These are phyloP conservation scores for Scedosporium aurantiacum DNA, from an alignment of 2,329 filamentous ascomycete genomes.

Conservation along the genomic window DNA sequence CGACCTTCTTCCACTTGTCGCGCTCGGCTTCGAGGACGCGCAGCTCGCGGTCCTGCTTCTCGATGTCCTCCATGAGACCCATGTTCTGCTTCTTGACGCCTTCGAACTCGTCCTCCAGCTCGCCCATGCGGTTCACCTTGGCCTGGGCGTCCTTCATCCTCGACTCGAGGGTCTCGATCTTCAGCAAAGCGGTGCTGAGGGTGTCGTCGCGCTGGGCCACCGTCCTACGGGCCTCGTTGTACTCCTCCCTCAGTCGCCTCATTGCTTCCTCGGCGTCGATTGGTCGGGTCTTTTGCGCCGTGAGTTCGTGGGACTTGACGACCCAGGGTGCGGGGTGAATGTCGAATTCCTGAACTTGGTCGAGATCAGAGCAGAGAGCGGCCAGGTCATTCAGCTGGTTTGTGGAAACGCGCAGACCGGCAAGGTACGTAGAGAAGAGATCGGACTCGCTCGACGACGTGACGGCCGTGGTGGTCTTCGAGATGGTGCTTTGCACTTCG, in stretches of 20 bases:
- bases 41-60: slow-evolving; percentile 57
- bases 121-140: slow-evolving; percentile 59
- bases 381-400: slow-evolving; percentile 59
- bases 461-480: slow-evolving; percentile 38
- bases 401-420: slow-evolving; percentile 54
- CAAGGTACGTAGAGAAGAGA: slow-evolving; percentile 56
- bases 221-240: slow-evolving; percentile 63
- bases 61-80: slow-evolving; percentile 50
- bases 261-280: slow-evolving; percentile 80
- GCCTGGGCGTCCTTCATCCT: slow-evolving; percentile 74
- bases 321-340: slow-evolving; percentile 69
- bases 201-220: slow-evolving; percentile 68
- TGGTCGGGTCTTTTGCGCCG: slow-evolving; percentile 67
- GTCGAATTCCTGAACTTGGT: slow-evolving; percentile 70
- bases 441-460: slow-evolving; percentile 52
- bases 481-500: slow-evolving; percentile 56
- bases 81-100: slow-evolving; percentile 37
- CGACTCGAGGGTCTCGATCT: slow-evolving; percentile 85
- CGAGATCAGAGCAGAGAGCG: slow-evolving; percentile 57
- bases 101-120: slow-evolving; percentile 50
- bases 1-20: slow-evolving; percentile 62
- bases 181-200: slow-evolving; percentile 77
- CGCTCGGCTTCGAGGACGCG: slow-evolving; percentile 53
- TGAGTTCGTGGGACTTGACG: slow-evolving; percentile 68
- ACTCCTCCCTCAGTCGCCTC: slow-evolving; percentile 65